Evolutionary conservation across 805 yeast genomes (phyloP).

Genomic region (Dipodascus albidus): DNA sequence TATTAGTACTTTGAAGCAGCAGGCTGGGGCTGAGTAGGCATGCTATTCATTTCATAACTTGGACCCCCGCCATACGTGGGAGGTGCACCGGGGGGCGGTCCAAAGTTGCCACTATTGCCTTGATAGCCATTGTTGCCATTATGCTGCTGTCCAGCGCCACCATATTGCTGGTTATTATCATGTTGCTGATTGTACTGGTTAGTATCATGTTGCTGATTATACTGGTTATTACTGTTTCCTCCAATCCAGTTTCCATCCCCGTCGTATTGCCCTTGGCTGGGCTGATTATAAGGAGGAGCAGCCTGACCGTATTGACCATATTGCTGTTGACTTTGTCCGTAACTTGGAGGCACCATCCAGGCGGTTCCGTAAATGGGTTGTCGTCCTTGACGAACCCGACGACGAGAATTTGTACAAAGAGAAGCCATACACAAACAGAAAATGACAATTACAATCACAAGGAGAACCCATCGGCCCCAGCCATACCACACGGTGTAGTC

Average conservation of each 20-base stretch:
- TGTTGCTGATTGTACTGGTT: conserved; percentile 5
- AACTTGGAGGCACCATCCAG: conserved; percentile 82
- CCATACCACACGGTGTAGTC: conserved; percentile 14
- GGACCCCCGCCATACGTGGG: not conserved
- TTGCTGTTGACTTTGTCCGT: conserved; percentile 43
- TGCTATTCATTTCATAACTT: conserved; percentile 5
- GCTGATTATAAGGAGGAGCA: conserved; percentile 25
- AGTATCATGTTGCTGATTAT: not conserved
- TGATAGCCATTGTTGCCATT: not conserved
- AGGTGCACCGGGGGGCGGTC: conserved; percentile 2
- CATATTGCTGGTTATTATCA: conserved; percentile 7
- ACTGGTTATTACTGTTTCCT: conserved; percentile 1
- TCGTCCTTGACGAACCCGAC: conserved; percentile 27
- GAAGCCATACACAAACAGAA: conserved; percentile 16
- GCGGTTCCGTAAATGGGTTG: conserved; percentile 65
- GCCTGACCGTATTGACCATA: conserved; percentile 27
- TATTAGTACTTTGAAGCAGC: conserved; percentile 1
- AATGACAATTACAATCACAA: conserved; percentile 19
- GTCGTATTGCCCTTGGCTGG: conserved; percentile 66
- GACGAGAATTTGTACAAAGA: conserved; percentile 15
- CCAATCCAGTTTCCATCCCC: conserved; percentile 35
- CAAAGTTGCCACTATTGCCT: not conserved
- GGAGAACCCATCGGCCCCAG: conserved; percentile 28
- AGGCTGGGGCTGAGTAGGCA: conserved; percentile 2
- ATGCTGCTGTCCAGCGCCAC: conserved; percentile 7